Conservation (phyloP, 345 rosid species). For the Salix caprea region DNA sequence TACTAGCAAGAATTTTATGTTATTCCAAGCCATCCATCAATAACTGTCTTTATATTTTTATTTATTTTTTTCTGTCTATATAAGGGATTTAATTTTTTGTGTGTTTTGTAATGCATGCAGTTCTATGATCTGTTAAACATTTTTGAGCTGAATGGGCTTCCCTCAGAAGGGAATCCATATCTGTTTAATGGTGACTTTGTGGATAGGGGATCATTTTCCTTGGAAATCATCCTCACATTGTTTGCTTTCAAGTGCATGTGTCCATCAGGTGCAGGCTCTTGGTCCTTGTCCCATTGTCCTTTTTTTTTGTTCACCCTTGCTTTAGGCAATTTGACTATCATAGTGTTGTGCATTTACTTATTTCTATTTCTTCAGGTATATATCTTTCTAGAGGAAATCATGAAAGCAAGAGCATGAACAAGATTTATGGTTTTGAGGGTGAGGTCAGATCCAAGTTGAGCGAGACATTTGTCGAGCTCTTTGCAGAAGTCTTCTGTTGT, state of each 20-base stretch:
- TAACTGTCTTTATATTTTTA: not conserved
- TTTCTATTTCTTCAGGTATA: slow-evolving; percentile 51
- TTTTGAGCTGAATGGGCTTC: slow-evolving; percentile 94
- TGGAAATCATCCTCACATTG: slow-evolving; percentile 88
- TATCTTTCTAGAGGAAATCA: slow-evolving; percentile 96
- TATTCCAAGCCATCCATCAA: not conserved
- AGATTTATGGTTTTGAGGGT: slow-evolving; percentile 98
- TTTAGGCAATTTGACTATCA: not conserved
- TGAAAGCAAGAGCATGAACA: slow-evolving; percentile 99
- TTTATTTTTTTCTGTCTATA: not conserved
- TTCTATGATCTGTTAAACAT: slow-evolving; percentile 90
- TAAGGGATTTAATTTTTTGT: not conserved
- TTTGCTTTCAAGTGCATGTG: slow-evolving; percentile 95
- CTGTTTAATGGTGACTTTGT: slow-evolving; percentile 97
- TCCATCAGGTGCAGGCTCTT: slow-evolving; percentile 63
- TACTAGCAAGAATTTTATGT: not conserved
- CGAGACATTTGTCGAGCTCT: slow-evolving; percentile 88
- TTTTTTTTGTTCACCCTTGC: not conserved
- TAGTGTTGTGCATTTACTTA: slow-evolving; percentile 8
- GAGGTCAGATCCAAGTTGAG: slow-evolving; percentile 93
- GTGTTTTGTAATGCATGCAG: slow-evolving; percentile 44
- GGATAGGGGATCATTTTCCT: slow-evolving; percentile 93
- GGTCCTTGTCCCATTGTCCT: not conserved
- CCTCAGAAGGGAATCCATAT: slow-evolving; percentile 93
- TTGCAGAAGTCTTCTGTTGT: slow-evolving; percentile 94